Conservation (phyloP, 805 yeast genomes). For the Candida coquimbonensis region DNA sequence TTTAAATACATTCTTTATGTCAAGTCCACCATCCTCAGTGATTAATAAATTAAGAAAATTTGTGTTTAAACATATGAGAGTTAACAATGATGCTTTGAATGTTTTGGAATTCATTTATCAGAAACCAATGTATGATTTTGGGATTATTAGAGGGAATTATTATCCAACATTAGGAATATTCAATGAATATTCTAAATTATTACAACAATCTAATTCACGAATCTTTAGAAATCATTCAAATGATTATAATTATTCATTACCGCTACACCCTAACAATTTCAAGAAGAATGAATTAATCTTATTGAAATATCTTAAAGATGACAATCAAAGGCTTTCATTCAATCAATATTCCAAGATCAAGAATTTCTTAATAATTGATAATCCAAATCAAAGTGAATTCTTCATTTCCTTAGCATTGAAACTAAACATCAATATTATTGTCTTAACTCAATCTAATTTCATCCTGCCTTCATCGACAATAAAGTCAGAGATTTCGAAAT, state of each 20-base stretch:
- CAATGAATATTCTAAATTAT: slow-evolving; percentile 6
- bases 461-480: slow-evolving; percentile 15
- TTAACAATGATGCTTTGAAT: slow-evolving; percentile 4
- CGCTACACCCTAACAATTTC: slow-evolving; percentile 7
- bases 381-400: slow-evolving; percentile 17
- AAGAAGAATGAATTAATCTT: slow-evolving; percentile 5
- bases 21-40: no score
- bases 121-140: slow-evolving; percentile 12
- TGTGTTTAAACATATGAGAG: slow-evolving; percentile 5
- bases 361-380: slow-evolving; percentile 17
- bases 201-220: slow-evolving; percentile 6
- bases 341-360: slow-evolving; percentile 5
- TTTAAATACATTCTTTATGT: slow-evolving; percentile 8
- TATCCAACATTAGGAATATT: slow-evolving; percentile 13
- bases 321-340: slow-evolving; percentile 1
- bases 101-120: slow-evolving; percentile 5
- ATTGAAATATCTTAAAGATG: slow-evolving; percentile 9
- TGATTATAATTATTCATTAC: slow-evolving; percentile 10
- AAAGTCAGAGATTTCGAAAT: slow-evolving; percentile 7
- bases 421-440: slow-evolving; percentile 13
- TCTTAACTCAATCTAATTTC: slow-evolving; percentile 14
- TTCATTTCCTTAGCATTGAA: slow-evolving; percentile 14
- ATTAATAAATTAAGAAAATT: slow-evolving; percentile 1
- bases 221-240: slow-evolving; percentile 11
- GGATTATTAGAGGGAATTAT: slow-evolving; percentile 17